These are phyloP conservation scores for Eucalyptus regnans DNA, from an alignment of 345 rosid genomes.

Conservation along the genomic window DNA sequence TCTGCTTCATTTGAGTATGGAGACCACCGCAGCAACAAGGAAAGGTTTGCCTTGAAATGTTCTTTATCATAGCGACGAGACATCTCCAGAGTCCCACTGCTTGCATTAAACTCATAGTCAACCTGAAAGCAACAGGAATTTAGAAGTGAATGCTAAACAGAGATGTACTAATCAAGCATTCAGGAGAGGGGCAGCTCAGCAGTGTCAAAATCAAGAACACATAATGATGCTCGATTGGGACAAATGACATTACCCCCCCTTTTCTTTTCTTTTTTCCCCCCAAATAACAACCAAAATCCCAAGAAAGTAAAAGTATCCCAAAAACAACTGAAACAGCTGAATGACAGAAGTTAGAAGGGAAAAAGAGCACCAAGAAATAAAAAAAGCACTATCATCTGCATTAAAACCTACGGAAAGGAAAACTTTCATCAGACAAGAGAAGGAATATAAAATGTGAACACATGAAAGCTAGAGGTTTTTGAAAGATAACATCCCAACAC, in stretches of 20 bases:
- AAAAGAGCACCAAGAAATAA: background rate
- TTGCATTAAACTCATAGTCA: constrained; percentile 49
- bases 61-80: constrained; percentile 35
- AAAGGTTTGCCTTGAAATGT: constrained; percentile 49
- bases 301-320: background rate
- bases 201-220: background rate
- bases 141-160: background rate
- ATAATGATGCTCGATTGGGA: background rate
- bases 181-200: background rate
- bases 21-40: constrained; percentile 76
- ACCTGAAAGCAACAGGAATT: constrained; percentile 29
- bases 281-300: background rate
- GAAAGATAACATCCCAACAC: background rate
- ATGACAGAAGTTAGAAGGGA: background rate
- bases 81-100: constrained; percentile 20
- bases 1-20: constrained; percentile 79
- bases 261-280: accelerated
- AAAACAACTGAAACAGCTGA: background rate
- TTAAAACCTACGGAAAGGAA: background rate
- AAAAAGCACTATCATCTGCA: background rate
- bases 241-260: background rate
- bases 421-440: background rate
- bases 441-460: background rate
- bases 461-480: background rate
- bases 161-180: background rate